Evolutionary conservation across 78 protist genomes (phyloP).

Genomic region (Dictyostelium intermedium): DNA sequence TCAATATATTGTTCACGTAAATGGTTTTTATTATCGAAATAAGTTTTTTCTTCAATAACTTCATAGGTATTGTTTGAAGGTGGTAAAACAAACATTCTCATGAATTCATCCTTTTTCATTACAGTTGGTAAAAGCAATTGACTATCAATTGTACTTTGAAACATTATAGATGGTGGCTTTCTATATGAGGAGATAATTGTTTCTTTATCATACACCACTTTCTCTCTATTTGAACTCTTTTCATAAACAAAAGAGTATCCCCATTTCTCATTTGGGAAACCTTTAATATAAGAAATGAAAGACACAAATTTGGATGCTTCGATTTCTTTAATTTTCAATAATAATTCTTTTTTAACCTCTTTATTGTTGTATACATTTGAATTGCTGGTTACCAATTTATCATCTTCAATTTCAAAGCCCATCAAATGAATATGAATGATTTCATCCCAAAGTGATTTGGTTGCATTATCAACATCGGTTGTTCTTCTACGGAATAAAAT

Average conservation of each 20-base stretch:
- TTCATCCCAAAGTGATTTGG: not conserved
- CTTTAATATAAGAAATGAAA: not conserved
- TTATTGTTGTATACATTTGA: not conserved
- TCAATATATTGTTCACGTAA: not conserved
- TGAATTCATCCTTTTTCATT: not conserved
- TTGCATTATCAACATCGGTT: slow-evolving; percentile 7
- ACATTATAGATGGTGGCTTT: not conserved
- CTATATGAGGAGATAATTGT: not conserved
- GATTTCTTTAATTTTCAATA: not conserved
- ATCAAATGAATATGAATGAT: slow-evolving; percentile 19
- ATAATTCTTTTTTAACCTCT: no score
- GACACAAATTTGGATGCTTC: not conserved
- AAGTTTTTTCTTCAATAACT: not conserved
- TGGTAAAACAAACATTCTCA: not conserved
- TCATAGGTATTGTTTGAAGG: not conserved
- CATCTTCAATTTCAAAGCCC: not conserved
- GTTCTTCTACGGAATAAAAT: not conserved
- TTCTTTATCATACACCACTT: not conserved
- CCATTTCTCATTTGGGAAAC: not conserved
- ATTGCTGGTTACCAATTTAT: not conserved
- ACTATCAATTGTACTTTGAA: not conserved
- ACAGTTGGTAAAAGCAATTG: not conserved
- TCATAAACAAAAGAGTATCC: not conserved
- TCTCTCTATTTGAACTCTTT: not conserved
- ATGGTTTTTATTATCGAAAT: not conserved